Evolutionary conservation across 495 filamentous ascomycete species (phyloP).

Genomic region (Neurospora sp.): DNA sequence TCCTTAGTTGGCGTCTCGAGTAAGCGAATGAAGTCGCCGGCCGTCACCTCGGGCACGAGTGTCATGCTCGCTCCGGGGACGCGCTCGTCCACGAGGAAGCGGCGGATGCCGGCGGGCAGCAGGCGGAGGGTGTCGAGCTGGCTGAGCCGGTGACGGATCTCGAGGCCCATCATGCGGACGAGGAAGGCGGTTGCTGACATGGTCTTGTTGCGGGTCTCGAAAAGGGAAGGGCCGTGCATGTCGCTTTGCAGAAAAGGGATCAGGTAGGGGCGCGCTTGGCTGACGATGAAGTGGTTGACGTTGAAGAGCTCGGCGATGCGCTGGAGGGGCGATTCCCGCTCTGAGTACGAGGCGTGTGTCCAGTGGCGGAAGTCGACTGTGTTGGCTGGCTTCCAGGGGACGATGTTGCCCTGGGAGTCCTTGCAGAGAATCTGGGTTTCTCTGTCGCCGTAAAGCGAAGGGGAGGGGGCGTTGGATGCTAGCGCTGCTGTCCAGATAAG

Average conservation of each 20-base stretch:
- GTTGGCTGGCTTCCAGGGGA: conserved; percentile 65
- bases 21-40: conserved; percentile 60
- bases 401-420: conserved; percentile 63
- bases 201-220: conserved; percentile 45
- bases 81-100: conserved; percentile 79
- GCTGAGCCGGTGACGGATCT: conserved; percentile 69
- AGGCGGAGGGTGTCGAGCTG: conserved; percentile 72
- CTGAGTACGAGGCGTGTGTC: conserved; percentile 57
- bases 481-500: conserved; percentile 90
- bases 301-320: conserved; percentile 90
- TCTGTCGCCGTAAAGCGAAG: conserved; percentile 46
- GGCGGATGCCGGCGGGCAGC: conserved; percentile 56
- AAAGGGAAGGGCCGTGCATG: conserved; percentile 59
- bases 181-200: conserved; percentile 51
- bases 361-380: conserved; percentile 58
- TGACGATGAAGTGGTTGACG: conserved; percentile 79
- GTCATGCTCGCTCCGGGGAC: conserved; percentile 73
- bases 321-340: conserved; percentile 68
- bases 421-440: conserved; percentile 73
- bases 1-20: conserved; percentile 70
- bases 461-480: conserved; percentile 75
- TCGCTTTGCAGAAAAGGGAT: conserved; percentile 79
- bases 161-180: conserved; percentile 58
- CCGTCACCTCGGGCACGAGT: conserved; percentile 68
- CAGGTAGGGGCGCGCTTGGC: conserved; percentile 67